Conservation (phyloP, 495 filamentous ascomycete species). For the Cladorrhinum samala region DNA sequence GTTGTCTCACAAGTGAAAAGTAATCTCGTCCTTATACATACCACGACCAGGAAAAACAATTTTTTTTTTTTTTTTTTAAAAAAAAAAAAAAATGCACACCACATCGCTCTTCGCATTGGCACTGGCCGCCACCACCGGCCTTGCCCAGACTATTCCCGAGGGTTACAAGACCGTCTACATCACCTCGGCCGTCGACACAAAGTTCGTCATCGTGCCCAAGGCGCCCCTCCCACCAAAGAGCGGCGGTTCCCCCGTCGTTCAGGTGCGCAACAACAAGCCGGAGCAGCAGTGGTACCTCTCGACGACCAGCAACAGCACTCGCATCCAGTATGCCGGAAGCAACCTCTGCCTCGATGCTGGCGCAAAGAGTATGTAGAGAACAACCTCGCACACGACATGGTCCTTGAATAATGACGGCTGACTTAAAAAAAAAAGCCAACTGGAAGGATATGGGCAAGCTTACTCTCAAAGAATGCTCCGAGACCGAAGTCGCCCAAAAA, state of each 20-base stretch:
- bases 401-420: neutral
- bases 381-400: neutral
- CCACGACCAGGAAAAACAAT: too few species aligned
- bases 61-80: too few species aligned
- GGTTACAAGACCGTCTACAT: conserved; percentile 47
- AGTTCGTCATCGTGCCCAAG: conserved; percentile 45
- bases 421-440: conserved; percentile 25
- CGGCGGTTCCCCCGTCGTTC: conserved; percentile 38
- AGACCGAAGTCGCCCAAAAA: conserved; percentile 36
- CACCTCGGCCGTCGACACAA: conserved; percentile 44
- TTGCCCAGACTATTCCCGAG: conserved; percentile 33
- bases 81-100: conserved; percentile 26
- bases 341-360: conserved; percentile 47
- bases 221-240: conserved; percentile 16
- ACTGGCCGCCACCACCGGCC: conserved; percentile 38
- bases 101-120: conserved; percentile 34
- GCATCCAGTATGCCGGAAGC: conserved; percentile 41
- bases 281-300: conserved; percentile 49
- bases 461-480: conserved; percentile 37
- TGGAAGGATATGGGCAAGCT: conserved; percentile 50
- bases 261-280: conserved; percentile 34
- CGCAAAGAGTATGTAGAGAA: conserved; percentile 29
- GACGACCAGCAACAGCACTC: conserved; percentile 28
- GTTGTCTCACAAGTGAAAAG: too few species aligned
- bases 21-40: too few species aligned